A percentile compares a stretch with the other conserved stretches of the same genome.
Evolutionary conservation across 2,329 filamentous ascomycete genomes (phyloP).

Genomic region (Nigrospora osmanthi): DNA sequence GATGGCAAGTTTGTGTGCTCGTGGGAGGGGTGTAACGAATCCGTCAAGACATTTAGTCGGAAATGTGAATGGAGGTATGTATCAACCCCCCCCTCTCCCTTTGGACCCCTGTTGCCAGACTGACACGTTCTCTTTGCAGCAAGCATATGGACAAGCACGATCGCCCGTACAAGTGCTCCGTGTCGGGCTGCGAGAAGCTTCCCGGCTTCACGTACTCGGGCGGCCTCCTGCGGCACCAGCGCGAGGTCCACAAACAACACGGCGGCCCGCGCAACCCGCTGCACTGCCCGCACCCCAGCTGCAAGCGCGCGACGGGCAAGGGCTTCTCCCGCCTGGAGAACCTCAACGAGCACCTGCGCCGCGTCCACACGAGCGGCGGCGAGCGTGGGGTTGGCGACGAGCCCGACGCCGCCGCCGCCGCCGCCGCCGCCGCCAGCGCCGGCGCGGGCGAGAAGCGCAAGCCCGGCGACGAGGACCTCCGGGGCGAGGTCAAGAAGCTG

Average conservation of each 20-base stretch:
- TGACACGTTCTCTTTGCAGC: constrained; percentile 33
- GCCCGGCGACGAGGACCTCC: constrained; percentile 39
- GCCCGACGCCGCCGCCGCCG: constrained; percentile 31
- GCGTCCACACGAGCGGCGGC: constrained; percentile 62
- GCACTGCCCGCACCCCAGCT: constrained; percentile 78
- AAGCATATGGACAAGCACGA: constrained; percentile 99
- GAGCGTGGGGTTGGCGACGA: constrained; percentile 17
- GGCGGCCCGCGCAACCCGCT: constrained; percentile 81
- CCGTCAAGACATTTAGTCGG: constrained; percentile 60
- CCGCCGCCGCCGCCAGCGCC: constrained; percentile 7
- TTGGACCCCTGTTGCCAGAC: background rate
- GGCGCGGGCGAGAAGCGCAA: constrained; percentile 40
- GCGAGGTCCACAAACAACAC: constrained; percentile 88
- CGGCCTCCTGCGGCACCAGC: constrained; percentile 79
- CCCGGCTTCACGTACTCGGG: constrained; percentile 94
- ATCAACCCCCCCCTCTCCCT: background rate
- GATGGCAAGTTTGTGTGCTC: constrained; percentile 75
- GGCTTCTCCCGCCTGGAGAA: constrained; percentile 94
- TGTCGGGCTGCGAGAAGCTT: constrained; percentile 80
- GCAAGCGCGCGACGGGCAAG: constrained; percentile 81
- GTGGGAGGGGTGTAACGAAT: constrained; percentile 59
- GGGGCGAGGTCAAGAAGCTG: constrained; percentile 59
- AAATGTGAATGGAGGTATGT: constrained; percentile 94
- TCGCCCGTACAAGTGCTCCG: constrained; percentile 78
- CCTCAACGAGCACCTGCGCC: constrained; percentile 82